Evolutionary conservation across 176 grass and related monocot species (phyloP).

Genomic region (Otatea glauca): DNA sequence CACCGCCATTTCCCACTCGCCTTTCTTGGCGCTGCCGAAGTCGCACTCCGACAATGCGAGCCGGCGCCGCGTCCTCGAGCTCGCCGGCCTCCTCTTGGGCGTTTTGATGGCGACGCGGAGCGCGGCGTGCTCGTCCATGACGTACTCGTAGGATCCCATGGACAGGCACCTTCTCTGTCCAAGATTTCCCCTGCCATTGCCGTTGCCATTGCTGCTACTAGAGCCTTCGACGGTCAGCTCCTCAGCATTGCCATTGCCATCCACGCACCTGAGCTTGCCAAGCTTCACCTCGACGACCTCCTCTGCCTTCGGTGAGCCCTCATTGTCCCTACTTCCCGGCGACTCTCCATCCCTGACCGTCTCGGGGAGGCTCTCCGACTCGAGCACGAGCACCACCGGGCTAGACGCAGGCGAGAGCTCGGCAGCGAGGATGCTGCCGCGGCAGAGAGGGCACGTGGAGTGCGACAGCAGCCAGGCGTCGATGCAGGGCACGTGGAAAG

Average conservation of each 20-base stretch:
- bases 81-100: slow-evolving; percentile 56
- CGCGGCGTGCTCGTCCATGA: slow-evolving; percentile 65
- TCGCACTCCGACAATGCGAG: slow-evolving; percentile 80
- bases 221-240: slow-evolving; percentile 35
- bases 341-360: neutral
- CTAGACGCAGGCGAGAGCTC: slow-evolving; percentile 54
- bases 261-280: slow-evolving; percentile 71
- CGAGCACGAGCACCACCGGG: slow-evolving; percentile 53
- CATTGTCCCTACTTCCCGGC: neutral
- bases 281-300: slow-evolving; percentile 78
- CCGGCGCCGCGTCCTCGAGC: slow-evolving; percentile 48
- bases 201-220: slow-evolving; percentile 3
- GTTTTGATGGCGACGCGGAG: slow-evolving; percentile 72
- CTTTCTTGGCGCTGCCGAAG: slow-evolving; percentile 59
- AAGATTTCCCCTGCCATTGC: slow-evolving; percentile 28
- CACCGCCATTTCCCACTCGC: slow-evolving; percentile 58
- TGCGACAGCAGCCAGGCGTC: slow-evolving; percentile 99
- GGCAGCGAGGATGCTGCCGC: slow-evolving; percentile 62
- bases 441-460: slow-evolving; percentile 94
- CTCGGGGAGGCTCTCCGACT: slow-evolving; percentile 32
- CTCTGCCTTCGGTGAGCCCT: slow-evolving; percentile 26
- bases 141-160: slow-evolving; percentile 95
- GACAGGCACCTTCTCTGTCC: slow-evolving; percentile 83
- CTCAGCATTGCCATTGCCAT: slow-evolving; percentile 41
- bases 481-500: slow-evolving; percentile 90